Evolutionary conservation across 495 filamentous ascomycete genomes (phyloP), one percentile per base, ranked within the genome.

Genomic region (Niebla homalea): DNA sequence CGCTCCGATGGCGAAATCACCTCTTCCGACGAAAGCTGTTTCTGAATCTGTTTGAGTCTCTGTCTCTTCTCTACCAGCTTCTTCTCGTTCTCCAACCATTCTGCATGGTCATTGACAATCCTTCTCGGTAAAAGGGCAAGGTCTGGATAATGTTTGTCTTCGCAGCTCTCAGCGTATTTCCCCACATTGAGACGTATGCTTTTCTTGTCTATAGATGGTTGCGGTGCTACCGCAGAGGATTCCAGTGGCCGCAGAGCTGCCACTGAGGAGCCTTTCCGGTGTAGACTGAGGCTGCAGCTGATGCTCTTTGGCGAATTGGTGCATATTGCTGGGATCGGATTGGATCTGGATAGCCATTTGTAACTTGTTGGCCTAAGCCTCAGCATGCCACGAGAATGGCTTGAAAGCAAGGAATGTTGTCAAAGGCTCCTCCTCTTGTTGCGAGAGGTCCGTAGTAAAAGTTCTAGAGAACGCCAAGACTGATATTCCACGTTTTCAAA

Each of bases 101-200:
- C 69, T 1, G 81, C 76, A 57, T 82, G 81, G 7, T 93, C 70
- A 22, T 73, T 62, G 47, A 80, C 72, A 49, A 98, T 96, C 46
- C 69, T 74, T 26, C 68, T 68, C 1, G 90, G 83, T 55, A 83
- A 77, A 2, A 70, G 58, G 14, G 78, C 71, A 51, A 86, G 80
- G 14, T 71, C 59, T 45, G 75, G 67, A 66, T 95, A 96, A 63
- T 95, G 96, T 46, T 92, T 78, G 46, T 87, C 80, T 48, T 83
- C 54, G 63, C 86, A 93, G 62, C 93, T 98, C 50, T 83, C 70
- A 51, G 78, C 68, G 71, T 96, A 84, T 39, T 92, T 72, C 22
- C 80, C 76, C 37, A 79, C 75, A 64, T 90, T 84, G 48, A 84
- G 74, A 46, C 88, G 87, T 64, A 98, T 94, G 66, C 89, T 81